phyloP scores from a whole-genome alignment of 768 basidiomycete species.

The Lentinus brumalis region DNA sequence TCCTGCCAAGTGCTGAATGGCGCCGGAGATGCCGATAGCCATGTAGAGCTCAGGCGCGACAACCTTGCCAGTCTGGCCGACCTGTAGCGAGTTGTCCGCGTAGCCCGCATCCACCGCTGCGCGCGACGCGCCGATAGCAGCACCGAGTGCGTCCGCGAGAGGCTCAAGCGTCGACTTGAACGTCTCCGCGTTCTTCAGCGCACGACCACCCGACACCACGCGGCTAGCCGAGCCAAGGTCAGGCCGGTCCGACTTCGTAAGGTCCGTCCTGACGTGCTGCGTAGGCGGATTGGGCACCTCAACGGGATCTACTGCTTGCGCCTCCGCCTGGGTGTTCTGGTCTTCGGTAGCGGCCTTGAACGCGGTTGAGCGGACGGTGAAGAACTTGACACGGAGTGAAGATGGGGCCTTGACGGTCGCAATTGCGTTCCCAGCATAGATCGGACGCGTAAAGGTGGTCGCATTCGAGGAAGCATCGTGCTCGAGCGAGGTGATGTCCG shows the following conservation, averaged over 20 bases:
- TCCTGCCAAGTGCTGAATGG: conserved; percentile 97
- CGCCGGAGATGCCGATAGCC: conserved; percentile 96
- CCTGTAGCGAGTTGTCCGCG: conserved; percentile 95
- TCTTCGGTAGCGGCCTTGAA: conserved; percentile 69
- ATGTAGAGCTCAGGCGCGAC: conserved; percentile 97
- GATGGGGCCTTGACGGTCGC: conserved; percentile 82
- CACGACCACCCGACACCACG: conserved; percentile 94
- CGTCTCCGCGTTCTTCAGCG: conserved; percentile 92
- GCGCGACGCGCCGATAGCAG: conserved; percentile 96
- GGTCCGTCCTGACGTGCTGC: conserved; percentile 68
- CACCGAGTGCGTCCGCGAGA: conserved; percentile 89
- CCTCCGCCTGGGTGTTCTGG: conserved; percentile 56
- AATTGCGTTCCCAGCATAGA: conserved; percentile 98
- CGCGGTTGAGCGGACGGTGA: conserved; percentile 91
- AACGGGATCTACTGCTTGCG: conserved; percentile 64
- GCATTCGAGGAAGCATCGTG: conserved; percentile 69
- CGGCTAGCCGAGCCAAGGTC: conserved; percentile 86
- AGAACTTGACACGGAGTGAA: conserved; percentile 85
- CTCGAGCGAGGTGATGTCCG: conserved; percentile 84
- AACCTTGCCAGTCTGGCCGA: conserved; percentile 99
- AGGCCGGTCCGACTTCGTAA: conserved; percentile 90
- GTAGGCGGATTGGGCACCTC: conserved; percentile 57
- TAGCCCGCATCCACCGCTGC: conserved; percentile 99
- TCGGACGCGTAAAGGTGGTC: conserved; percentile 89
- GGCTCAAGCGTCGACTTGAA: conserved; percentile 87